Percentiles rank a stretch among this genome's conserved stretches.
Conservation (phyloP, 2,329 filamentous ascomycete genomes). For the Hypoxylon sp. region DNA sequence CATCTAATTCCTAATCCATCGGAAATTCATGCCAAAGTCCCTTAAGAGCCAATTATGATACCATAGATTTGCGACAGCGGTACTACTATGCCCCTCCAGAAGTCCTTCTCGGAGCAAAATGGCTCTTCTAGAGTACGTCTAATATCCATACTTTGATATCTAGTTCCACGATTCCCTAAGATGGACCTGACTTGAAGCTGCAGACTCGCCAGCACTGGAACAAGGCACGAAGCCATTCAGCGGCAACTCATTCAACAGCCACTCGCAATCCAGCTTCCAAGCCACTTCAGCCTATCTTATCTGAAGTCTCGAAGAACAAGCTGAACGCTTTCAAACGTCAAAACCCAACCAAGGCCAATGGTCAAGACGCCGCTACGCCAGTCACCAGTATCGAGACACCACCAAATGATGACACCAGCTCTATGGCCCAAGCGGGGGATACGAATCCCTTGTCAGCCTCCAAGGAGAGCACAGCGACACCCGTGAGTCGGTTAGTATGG, state of each 20-base stretch:
- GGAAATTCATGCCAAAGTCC: neutral
- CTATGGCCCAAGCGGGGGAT: conserved; percentile 22
- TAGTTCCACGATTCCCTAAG: neutral
- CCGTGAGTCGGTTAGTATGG: conserved; percentile 68
- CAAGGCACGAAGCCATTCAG: conserved; percentile 67
- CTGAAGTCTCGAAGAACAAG: conserved; percentile 72
- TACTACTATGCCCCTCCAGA: conserved; percentile 58
- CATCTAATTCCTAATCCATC: neutral
- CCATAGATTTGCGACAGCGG: conserved; percentile 35
- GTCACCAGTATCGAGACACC: conserved; percentile 15
- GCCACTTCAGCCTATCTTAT: conserved; percentile 63
- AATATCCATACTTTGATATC: neutral
- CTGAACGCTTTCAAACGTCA: conserved; percentile 70
- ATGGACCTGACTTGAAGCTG: conserved; percentile 18
- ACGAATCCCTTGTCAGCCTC: conserved; percentile 40
- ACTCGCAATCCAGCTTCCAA: conserved; percentile 48
- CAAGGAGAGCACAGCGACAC: conserved; percentile 60
- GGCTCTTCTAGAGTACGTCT: conserved; percentile 52
- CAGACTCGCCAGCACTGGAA: conserved; percentile 63
- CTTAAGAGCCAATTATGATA: conserved; percentile 39
- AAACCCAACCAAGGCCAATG: conserved; percentile 47
- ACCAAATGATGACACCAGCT: conserved; percentile 12
- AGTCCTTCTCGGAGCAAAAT: conserved; percentile 60
- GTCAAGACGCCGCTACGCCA: conserved; percentile 38
- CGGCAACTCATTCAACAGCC: conserved; percentile 55